Evolutionary conservation across 805 yeast species (phyloP).

Genomic region (Spencermartinsiella europaea): DNA sequence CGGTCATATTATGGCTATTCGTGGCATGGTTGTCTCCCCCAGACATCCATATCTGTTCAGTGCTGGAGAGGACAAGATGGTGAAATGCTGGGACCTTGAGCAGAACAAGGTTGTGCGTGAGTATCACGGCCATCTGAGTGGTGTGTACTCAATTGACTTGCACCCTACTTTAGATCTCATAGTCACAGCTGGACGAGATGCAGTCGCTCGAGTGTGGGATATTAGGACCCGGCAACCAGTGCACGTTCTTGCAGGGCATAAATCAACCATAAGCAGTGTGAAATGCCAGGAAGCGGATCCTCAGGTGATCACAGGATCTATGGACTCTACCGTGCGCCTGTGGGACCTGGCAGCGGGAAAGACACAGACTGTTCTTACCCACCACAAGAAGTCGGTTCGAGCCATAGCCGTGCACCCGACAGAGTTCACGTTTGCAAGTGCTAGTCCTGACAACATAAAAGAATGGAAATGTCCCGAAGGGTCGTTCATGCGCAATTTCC

Average conservation of each 20-base stretch:
- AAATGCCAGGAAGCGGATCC: conserved; percentile 70
- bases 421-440: conserved; percentile 73
- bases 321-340: conserved; percentile 78
- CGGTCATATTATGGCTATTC: conserved; percentile 87
- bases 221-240: conserved; percentile 72
- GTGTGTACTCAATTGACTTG: conserved; percentile 74
- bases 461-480: conserved; percentile 85
- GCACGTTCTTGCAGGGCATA: conserved; percentile 77
- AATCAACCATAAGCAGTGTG: conserved; percentile 66
- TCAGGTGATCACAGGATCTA: conserved; percentile 75
- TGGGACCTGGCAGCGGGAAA: conserved; percentile 88
- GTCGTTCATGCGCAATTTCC: conserved; percentile 54
- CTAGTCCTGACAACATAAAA: conserved; percentile 72
- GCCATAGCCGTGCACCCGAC: conserved; percentile 62
- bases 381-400: conserved; percentile 78
- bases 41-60: conserved; percentile 85
- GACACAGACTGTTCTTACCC: conserved; percentile 67
- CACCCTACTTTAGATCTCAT: conserved; percentile 85
- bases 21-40: conserved; percentile 67
- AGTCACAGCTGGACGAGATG: conserved; percentile 86
- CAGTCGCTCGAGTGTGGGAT: conserved; percentile 89
- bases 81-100: conserved; percentile 95
- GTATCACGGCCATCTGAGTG: conserved; percentile 91
- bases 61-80: conserved; percentile 88
- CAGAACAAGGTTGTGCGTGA: conserved; percentile 74